A percentile compares a stretch with the other conserved stretches of the same genome.
phyloP scores from a whole-genome alignment of 192 early-diverging fungal species.

The Entophlyctis luteolus region DNA sequence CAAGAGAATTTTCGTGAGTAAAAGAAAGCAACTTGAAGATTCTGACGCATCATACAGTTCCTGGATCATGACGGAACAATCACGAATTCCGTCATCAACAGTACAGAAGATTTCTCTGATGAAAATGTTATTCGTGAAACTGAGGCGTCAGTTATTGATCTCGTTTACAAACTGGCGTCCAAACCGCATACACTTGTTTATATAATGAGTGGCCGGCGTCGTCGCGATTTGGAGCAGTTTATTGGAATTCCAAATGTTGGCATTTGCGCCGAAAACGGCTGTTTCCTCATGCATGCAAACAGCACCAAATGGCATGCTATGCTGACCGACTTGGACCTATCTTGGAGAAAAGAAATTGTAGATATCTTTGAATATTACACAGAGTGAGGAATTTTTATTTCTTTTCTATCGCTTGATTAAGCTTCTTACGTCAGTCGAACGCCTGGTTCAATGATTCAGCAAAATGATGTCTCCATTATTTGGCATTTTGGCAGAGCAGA shows the following conservation, averaged over 20 bases:
- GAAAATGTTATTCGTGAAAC: no score
- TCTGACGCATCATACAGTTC: conserved; percentile 25
- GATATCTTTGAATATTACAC: conserved; percentile 94
- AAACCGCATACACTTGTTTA: conserved; percentile 45
- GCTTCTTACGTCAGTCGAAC: background rate
- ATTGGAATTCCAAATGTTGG: conserved; percentile 79
- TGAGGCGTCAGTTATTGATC: conserved; percentile 79
- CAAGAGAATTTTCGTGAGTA: conserved; percentile 41
- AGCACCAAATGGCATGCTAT: conserved; percentile 61
- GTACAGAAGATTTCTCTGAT: no score
- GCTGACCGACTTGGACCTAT: conserved; percentile 65
- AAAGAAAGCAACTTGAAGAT: background rate
- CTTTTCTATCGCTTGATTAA: conserved; percentile 8
- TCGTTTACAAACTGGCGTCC: conserved; percentile 42
- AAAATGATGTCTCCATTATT: conserved; percentile 86
- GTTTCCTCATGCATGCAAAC: conserved; percentile 81
- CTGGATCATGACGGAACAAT: conserved; percentile 51
- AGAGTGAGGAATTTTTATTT: conserved; percentile 84
- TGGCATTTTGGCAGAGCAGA: conserved; percentile 97
- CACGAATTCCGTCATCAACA: conserved; percentile 21
- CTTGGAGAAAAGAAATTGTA: conserved; percentile 89
- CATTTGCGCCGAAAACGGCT: conserved; percentile 87
- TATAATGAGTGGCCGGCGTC: conserved; percentile 59
- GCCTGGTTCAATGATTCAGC: conserved; percentile 85
- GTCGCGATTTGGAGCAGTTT: conserved; percentile 76